These are phyloP conservation scores for Hysterangium stoloniferum DNA, from an alignment of 768 basidiomycete species.

Conservation along the genomic window DNA sequence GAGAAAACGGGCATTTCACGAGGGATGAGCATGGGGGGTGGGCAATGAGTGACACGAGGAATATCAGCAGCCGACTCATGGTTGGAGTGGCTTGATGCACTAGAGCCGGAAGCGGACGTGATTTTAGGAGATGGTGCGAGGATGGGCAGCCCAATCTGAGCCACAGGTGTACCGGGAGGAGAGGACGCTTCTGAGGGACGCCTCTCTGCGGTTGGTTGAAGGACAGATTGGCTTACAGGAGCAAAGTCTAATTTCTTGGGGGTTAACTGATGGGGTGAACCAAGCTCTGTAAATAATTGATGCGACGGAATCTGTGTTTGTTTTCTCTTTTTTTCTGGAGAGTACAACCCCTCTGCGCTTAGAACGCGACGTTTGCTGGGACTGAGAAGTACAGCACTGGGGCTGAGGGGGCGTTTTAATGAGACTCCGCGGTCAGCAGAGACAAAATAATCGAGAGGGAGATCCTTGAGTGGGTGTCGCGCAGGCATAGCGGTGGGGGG, in stretches of 20 bases:
- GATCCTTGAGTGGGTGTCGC: constrained; percentile 43
- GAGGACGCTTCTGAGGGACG: constrained; percentile 13
- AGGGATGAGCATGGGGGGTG: constrained; percentile 21
- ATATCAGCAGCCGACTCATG: constrained; percentile 21
- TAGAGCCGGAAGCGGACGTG: constrained; percentile 13
- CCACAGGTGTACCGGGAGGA: not conserved
- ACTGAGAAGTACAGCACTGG: constrained; percentile 40
- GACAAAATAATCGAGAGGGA: constrained; percentile 51
- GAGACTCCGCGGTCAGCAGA: constrained; percentile 27
- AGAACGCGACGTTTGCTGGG: constrained; percentile 66
- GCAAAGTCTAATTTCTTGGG: constrained; percentile 48
- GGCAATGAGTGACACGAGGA: constrained; percentile 6
- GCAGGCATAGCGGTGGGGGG: not conserved
- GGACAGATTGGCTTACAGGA: constrained; percentile 12
- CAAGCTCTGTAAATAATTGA: constrained; percentile 37
- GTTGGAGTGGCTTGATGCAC: constrained; percentile 21
- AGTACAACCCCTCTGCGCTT: constrained; percentile 41
- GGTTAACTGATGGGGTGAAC: constrained; percentile 35
- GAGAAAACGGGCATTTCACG: constrained; percentile 35
- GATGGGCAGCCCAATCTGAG: not conserved
- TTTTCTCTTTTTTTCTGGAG: constrained; percentile 31
- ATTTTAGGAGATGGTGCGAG: constrained; percentile 6
- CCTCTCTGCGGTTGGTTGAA: constrained; percentile 15
- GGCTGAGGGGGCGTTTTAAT: constrained; percentile 58
- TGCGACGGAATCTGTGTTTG: constrained; percentile 34